Evolutionary conservation across 148 eudicot genomes (phyloP), one percentile per base, ranked within the genome.

Genomic region (Camellia granthamiana): DNA sequence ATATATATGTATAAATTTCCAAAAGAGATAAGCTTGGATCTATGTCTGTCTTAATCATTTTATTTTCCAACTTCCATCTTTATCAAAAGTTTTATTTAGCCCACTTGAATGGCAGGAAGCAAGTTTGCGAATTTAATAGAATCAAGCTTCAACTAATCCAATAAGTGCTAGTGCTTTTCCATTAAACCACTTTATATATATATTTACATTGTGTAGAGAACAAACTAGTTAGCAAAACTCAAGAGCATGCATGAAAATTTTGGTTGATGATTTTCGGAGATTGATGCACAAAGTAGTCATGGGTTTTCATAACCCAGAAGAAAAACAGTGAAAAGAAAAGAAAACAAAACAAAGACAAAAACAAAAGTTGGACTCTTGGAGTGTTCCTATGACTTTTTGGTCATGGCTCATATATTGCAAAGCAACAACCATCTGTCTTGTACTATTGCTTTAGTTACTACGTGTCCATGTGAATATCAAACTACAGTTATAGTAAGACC

Each of bases 21-120:
- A 5, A 18, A 18, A 21, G 41, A 71, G 58, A 71, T 71, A 19
- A 21, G 59, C 18, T 72, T 68, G 49, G 18, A 73, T 54, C 2
- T 72, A 6, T 72, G 3, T 52, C 52, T 23, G 60, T 72, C 76
- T 52, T 72, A 21, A 73, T 73, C 62, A 73, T 4, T 73, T 73
- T 11, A 73, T 16, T 44, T 30, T 73, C 62, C 42, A 51, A 14
- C 60, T 15, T 52, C 43, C 41, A 54, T 54, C 76, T 30, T 54
- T 54, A 52, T 54, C 62, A 30, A 73, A 73, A 73, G 76, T 73
- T 58, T 3, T 51, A 72, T 13, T 61, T 61, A 61, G 5, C 61
- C 16, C 56, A 23, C 60, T 52, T 72, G 60, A 72, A 52, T 49
- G 60, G 75, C 42, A 51, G 30, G 76, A 16, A 15, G 61, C 18